These are phyloP conservation scores for Gracilariopsis chorda DNA, from an alignment of 23 red algal species.

Conservation along the genomic window DNA sequence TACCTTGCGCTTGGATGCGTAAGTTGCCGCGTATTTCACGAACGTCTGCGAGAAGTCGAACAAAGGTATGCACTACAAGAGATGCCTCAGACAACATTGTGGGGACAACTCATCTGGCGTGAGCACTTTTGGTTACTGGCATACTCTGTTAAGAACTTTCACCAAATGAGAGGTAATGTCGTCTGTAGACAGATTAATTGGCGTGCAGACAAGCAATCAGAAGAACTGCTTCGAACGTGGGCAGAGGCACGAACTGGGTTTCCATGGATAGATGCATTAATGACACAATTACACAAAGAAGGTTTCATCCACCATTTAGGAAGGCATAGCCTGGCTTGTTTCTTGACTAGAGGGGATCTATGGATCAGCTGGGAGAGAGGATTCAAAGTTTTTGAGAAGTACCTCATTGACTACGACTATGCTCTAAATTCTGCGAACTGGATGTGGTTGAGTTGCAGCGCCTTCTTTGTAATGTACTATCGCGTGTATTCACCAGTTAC, in stretches of 20 bases:
- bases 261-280: conserved; percentile 95
- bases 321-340: conserved; percentile 96
- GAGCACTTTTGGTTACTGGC: conserved; percentile 85
- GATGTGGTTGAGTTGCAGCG: conserved; percentile 96
- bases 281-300: conserved; percentile 83
- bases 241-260: conserved; percentile 83
- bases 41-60: conserved; percentile 45
- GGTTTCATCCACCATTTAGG: conserved; percentile 96
- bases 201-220: conserved; percentile 37
- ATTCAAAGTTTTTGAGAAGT: conserved; percentile 75
- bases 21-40: conserved; percentile 56
- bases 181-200: conserved; percentile 90
- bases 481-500: conserved; percentile 93
- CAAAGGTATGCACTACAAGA: background rate
- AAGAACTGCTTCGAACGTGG: conserved; percentile 57
- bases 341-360: conserved; percentile 93
- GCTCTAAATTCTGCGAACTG: conserved; percentile 94
- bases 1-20: conserved; percentile 84
- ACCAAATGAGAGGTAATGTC: conserved; percentile 85
- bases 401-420: conserved; percentile 87
- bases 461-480: conserved; percentile 95
- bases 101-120: conserved; percentile 91
- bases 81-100: conserved; percentile 59
- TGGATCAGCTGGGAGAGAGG: conserved; percentile 96
- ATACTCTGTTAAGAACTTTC: conserved; percentile 64